Evolutionary conservation across 768 basidiomycete genomes (phyloP).

Genomic region (Cyclocybe aegerita): DNA sequence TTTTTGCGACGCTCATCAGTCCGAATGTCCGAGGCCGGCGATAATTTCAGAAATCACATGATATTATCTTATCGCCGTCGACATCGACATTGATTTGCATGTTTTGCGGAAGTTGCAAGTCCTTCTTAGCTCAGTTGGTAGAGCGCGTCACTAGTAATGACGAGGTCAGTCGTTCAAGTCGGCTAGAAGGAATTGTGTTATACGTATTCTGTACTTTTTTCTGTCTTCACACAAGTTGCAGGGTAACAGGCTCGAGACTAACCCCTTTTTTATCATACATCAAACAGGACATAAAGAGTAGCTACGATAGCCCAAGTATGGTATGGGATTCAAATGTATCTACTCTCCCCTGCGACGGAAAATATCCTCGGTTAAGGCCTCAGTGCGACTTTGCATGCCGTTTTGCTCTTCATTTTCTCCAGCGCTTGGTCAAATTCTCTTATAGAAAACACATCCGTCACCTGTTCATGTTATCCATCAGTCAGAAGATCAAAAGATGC

Average conservation of each 20-base stretch:
- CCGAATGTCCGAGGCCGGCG: conserved; percentile 9
- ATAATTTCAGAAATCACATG: not conserved
- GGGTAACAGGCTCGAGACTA: not conserved
- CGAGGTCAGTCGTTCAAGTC: conserved; percentile 35
- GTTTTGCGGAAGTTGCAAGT: conserved; percentile 3
- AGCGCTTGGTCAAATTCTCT: conserved; percentile 70
- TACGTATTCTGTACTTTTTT: not conserved
- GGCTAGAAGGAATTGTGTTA: conserved; percentile 26
- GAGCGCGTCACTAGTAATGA: conserved; percentile 50
- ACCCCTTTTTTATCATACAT: not conserved
- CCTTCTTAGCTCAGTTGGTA: conserved; percentile 53
- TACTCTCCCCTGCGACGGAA: not conserved
- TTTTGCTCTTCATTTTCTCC: conserved; percentile 69
- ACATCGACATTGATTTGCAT: not conserved
- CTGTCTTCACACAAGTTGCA: not conserved
- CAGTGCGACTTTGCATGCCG: conserved; percentile 60
- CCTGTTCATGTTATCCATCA: conserved; percentile 10
- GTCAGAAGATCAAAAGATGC: not conserved
- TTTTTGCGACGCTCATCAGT: not conserved
- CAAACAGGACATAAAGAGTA: too few species aligned
- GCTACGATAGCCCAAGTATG: too few species aligned
- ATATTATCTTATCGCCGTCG: not conserved
- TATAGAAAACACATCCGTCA: conserved; percentile 57
- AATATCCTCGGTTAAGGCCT: conserved; percentile 34
- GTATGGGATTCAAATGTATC: too few species aligned